phyloP scores from a whole-genome alignment of 2,329 filamentous ascomycete genomes.

The Hypoxylon sp. region DNA sequence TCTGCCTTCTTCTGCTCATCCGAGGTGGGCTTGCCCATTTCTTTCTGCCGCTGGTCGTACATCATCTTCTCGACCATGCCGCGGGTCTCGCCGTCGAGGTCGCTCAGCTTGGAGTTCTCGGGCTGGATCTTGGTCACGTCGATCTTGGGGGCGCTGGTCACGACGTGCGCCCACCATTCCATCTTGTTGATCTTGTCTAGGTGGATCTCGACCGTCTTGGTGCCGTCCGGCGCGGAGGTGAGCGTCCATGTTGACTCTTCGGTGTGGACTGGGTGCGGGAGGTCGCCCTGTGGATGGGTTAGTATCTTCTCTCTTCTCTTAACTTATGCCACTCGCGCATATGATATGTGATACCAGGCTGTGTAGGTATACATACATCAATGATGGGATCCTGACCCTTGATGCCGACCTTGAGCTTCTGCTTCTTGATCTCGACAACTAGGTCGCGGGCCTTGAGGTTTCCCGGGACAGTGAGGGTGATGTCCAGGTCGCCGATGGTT shows the following conservation, averaged over 20 bases:
- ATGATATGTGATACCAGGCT: background rate
- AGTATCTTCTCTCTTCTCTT: background rate
- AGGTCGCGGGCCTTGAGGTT: constrained; percentile 90
- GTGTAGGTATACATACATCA: constrained; percentile 68
- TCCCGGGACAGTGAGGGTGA: constrained; percentile 82
- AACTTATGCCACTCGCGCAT: background rate
- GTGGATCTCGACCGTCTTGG: constrained; percentile 80
- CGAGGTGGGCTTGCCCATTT: constrained; percentile 87
- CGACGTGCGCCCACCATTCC: constrained; percentile 98
- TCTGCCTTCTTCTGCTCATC: constrained; percentile 97
- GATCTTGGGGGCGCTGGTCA: constrained; percentile 89
- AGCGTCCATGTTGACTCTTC: constrained; percentile 98
- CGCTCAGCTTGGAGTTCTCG: constrained; percentile 90
- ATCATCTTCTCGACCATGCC: constrained; percentile 99
- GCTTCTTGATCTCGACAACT: constrained; percentile 85
- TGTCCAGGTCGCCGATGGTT: constrained; percentile 88
- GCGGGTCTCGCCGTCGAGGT: constrained; percentile 94
- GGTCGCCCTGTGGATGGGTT: constrained; percentile 75
- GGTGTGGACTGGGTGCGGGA: constrained; percentile 82
- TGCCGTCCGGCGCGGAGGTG: constrained; percentile 78
- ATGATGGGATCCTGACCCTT: constrained; percentile 92
- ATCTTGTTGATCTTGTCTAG: constrained; percentile 97
- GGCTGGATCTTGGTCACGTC: constrained; percentile 96
- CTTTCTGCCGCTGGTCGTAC: constrained; percentile 98
- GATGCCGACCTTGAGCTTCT: constrained; percentile 81